These are phyloP conservation scores for Lactifluus echinatus DNA, from an alignment of 768 basidiomycete genomes.

Conservation along the genomic window DNA sequence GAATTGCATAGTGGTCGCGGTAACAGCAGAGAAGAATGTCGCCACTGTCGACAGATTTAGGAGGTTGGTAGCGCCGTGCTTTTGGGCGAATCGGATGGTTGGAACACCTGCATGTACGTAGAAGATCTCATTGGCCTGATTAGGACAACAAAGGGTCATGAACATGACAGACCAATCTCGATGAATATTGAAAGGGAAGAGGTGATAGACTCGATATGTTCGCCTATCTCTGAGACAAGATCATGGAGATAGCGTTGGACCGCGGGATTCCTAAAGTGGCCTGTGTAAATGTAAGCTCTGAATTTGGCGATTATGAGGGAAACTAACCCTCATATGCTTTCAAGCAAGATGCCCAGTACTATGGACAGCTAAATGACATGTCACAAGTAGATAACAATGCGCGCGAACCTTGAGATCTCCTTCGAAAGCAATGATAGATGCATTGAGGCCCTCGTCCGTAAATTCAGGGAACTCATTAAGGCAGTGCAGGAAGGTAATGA, in stretches of 20 bases:
- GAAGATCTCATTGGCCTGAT: not conserved
- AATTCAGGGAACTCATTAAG: slow-evolving; percentile 77
- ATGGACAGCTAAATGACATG: slow-evolving; percentile 8
- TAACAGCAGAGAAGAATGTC: slow-evolving; percentile 71
- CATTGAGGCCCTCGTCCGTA: slow-evolving; percentile 61
- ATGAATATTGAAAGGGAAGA: slow-evolving; percentile 64
- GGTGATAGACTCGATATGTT: slow-evolving; percentile 62
- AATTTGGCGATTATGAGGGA: not conserved
- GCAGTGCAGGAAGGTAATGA: slow-evolving; percentile 58
- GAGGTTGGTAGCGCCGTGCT: slow-evolving; percentile 59
- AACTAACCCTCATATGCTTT: slow-evolving; percentile 49
- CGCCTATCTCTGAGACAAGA: slow-evolving; percentile 63
- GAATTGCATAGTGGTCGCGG: slow-evolving; percentile 64
- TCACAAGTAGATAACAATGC: not conserved
- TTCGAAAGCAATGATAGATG: slow-evolving; percentile 58
- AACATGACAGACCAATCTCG: slow-evolving; percentile 50
- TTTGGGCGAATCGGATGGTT: slow-evolving; percentile 68
- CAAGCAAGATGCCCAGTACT: slow-evolving; percentile 74
- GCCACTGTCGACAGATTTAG: slow-evolving; percentile 70
- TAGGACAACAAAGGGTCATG: not conserved
- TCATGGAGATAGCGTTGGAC: slow-evolving; percentile 72
- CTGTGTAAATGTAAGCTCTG: slow-evolving; percentile 28
- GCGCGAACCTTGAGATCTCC: slow-evolving; percentile 53
- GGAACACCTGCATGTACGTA: slow-evolving; percentile 48
- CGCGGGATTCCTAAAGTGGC: slow-evolving; percentile 62